Base-by-base conservation (phyloP, 768 basidiomycete genomes). In the Rhizopogon salebrosus region DNA sequence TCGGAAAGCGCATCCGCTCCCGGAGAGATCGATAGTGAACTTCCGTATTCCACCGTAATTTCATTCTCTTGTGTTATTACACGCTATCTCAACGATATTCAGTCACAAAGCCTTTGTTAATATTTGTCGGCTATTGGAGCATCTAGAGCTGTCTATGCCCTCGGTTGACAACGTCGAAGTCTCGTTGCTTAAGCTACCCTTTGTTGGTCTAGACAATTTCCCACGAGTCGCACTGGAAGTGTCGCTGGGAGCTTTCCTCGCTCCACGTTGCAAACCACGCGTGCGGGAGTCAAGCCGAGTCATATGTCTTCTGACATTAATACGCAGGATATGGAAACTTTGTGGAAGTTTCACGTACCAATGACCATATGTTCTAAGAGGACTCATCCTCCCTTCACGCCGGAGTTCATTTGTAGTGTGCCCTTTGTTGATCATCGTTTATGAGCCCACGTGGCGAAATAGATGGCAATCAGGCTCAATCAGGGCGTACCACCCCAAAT, bases 1-100 rank as follows among this genome's bases (percentile, higher is more conserved):
- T 84, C 49, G 88, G 87, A 40, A 88, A 87, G 60, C 75, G 83
- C 41, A 84, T 88, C 69, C 84, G 87, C 49, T 89, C 86, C 42
- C 77, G 80, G 51, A 72, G 81, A 56, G 64, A 73, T 50, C 61
- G 64, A 54, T 67, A 52, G 57, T 61, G n/a, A n/a, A n/a, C n/a
- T n/a, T 38, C n/a, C 23, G 16, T 51, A 29, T 13, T 41, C 23
- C 27, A 51, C 14, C 41, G 9, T 51, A 39, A 31, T 29, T 29
- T 31, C 20, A 4, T 20, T 2, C 29, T 38, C 18, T 43, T 10
- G 27, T 45, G 18, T 31, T 9, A 34, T 34, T 46, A 10, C 20
- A 34, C 5, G 4, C 20, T 34, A 34, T 34, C 31, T 34, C 31
- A 34, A 34, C 31, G 31, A 31, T 34, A 16, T 45, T 31, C 43